Base-by-base conservation (phyloP, 495 filamentous ascomycete genomes). In the Daldinia vernicosa region DNA sequence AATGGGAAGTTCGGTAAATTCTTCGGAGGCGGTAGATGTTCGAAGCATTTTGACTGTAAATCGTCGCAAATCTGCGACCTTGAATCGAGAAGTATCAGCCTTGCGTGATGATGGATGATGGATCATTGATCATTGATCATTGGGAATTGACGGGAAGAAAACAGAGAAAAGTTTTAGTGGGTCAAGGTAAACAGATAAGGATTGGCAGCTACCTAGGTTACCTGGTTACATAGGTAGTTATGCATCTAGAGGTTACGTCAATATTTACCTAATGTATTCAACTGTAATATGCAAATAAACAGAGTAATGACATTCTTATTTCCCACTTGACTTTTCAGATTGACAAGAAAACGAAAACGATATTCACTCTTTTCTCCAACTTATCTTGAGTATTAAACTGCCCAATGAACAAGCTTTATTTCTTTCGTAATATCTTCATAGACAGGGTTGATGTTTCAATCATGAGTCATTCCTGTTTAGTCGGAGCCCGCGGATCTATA, bases 1-100 rank as follows among this genome's bases (percentile, higher is more conserved):
- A 19, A 95, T 54, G 15, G 83, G 85, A 2, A 89, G 81, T 47
- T 83, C 74, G 12, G 78, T 78, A 74, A 87, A 88, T 12, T 83
- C 85, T 11, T 78, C 81, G 12, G 63, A 33, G 0, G 58, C 14
- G 7, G 26, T 62, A 2, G 63, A 33, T 33, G 27, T 47, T 43
- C 70, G 69, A 35, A 80, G 54, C 80, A 83, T 83, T 17, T 51
- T 79, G 8, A 12, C 33, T 5, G 33, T 47, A 47, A 24, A 24
- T 22, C 6, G 19, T 12, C 17, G 43, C 43, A 47, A 22, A 47
- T 1, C 50, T 9, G 26, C 15, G 40, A 61, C 9, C 19, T 47
- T 28, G 15, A 51, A 15, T 50, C 5, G 40, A 63, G 1, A 47
- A 63, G 51, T 24, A 39, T 54, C 50, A 54, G 60, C 60, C 33